These are phyloP conservation scores for Dactylis glomerata DNA, from an alignment of 176 grass and related monocot genomes.

Conservation along the genomic window DNA sequence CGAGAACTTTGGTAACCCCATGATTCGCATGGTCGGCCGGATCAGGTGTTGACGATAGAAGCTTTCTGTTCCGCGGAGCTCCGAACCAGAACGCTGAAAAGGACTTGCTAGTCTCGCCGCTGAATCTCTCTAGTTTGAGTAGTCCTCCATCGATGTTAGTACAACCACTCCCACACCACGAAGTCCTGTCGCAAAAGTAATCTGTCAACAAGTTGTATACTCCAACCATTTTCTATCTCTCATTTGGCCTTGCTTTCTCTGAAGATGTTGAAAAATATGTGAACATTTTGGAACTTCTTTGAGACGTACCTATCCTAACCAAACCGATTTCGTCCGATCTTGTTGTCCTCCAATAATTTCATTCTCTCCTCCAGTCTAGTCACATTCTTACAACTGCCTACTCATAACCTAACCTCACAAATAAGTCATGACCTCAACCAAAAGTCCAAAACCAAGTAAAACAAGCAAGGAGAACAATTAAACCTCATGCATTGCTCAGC, in stretches of 20 bases:
- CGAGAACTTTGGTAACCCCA: neutral
- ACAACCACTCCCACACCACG: neutral
- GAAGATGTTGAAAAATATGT: neutral
- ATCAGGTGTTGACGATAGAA: neutral
- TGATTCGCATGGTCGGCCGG: neutral
- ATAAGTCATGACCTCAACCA: too few species aligned
- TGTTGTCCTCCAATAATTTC: neutral
- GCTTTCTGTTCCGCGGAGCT: neutral
- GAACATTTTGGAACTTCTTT: neutral
- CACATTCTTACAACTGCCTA: neutral
- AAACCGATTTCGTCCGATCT: neutral
- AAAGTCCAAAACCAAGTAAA: neutral
- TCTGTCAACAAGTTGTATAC: neutral
- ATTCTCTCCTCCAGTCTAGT: neutral
- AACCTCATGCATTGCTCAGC: conserved; percentile 23
- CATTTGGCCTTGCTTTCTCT: neutral
- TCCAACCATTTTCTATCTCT: neutral
- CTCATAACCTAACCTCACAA: conserved; percentile 1
- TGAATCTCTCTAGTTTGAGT: neutral
- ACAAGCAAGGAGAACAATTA: neutral
- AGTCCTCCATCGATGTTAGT: neutral
- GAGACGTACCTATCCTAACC: neutral
- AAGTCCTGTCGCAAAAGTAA: neutral
- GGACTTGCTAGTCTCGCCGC: neutral
- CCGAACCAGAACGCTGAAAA: neutral